Conservation (phyloP, 2,329 filamentous ascomycete species). For the Claviceps arundinis region DNA sequence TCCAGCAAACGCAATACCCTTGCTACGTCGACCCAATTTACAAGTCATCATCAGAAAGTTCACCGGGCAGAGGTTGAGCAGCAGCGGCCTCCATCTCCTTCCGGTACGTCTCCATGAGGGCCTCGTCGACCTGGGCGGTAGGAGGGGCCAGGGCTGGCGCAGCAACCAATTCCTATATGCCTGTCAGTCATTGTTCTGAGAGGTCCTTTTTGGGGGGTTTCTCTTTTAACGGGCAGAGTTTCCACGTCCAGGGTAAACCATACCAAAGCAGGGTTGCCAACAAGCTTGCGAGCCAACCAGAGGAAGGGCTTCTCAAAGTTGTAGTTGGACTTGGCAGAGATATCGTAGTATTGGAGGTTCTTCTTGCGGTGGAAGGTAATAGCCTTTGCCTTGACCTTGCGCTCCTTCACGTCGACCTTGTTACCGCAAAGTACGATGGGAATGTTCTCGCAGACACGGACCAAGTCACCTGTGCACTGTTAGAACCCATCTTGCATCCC, state of each 20-base stretch:
- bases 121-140: slow-evolving; percentile 77
- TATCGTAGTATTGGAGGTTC: slow-evolving; percentile 99
- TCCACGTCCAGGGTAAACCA: slow-evolving; percentile 1
- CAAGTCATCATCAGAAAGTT: slow-evolving; percentile 68
- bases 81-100: slow-evolving; percentile 79
- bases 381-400: slow-evolving; percentile 99
- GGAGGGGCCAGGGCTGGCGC: slow-evolving; percentile 89
- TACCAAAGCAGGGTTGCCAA: slow-evolving; percentile 59
- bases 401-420: slow-evolving; percentile 99
- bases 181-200: slow-evolving; percentile 14
- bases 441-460: slow-evolving; percentile 98
- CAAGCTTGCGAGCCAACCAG: slow-evolving; percentile 96
- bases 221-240: not conserved
- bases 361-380: slow-evolving; percentile 99
- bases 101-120: slow-evolving; percentile 67
- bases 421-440: slow-evolving; percentile 96
- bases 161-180: slow-evolving; percentile 77
- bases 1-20: slow-evolving; percentile 5
- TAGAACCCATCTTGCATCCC: slow-evolving; percentile 4
- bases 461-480: slow-evolving; percentile 63
- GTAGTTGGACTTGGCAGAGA: slow-evolving; percentile 99
- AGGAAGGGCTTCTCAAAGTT: slow-evolving; percentile 99
- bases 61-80: slow-evolving; percentile 77
- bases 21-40: slow-evolving; percentile 26
- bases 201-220: not conserved